These are phyloP conservation scores for Candida jianshihensis DNA, from an alignment of 805 yeast genomes.

Conservation along the genomic window DNA sequence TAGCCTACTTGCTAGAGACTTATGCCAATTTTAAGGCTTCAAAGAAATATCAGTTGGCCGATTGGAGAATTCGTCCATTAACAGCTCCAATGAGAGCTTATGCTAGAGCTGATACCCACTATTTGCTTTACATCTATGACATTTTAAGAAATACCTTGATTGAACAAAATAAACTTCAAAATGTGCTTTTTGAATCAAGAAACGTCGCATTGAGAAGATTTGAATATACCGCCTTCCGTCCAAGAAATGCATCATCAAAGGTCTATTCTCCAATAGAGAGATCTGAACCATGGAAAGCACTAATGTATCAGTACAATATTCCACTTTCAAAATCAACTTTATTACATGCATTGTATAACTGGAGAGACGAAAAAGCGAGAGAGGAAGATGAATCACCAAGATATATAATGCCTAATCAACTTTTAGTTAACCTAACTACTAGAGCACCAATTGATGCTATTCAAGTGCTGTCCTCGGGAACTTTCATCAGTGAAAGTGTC, in stretches of 20 bases:
- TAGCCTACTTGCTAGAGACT: conserved; percentile 76
- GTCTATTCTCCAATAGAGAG: conserved; percentile 48
- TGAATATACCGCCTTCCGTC: conserved; percentile 68
- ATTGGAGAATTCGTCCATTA: conserved; percentile 91
- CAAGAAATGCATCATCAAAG: conserved; percentile 21
- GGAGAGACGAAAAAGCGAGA: conserved; percentile 82
- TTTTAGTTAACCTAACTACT: conserved; percentile 54
- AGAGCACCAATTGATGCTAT: conserved; percentile 51
- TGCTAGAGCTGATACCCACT: conserved; percentile 95
- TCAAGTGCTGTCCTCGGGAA: conserved; percentile 44
- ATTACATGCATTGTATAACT: conserved; percentile 55
- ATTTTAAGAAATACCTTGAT: conserved; percentile 58
- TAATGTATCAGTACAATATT: conserved; percentile 61
- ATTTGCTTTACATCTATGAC: conserved; percentile 73
- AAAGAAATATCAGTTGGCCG: conserved; percentile 92
- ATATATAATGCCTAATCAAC: conserved; percentile 77
- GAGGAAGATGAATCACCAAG: conserved; percentile 76
- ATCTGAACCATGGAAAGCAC: conserved; percentile 57
- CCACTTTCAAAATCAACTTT: conserved; percentile 46
- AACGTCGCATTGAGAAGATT: conserved; percentile 74
- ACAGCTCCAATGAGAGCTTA: conserved; percentile 69
- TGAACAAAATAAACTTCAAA: conserved; percentile 41
- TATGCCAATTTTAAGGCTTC: conserved; percentile 83
- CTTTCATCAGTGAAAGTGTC: conserved; percentile 45
- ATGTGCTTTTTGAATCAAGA: conserved; percentile 68